Evolutionary conservation across 202 grass and related monocot species (phyloP), one percentile per base, ranked within the genome.

Genomic region (Carex arenaria): DNA sequence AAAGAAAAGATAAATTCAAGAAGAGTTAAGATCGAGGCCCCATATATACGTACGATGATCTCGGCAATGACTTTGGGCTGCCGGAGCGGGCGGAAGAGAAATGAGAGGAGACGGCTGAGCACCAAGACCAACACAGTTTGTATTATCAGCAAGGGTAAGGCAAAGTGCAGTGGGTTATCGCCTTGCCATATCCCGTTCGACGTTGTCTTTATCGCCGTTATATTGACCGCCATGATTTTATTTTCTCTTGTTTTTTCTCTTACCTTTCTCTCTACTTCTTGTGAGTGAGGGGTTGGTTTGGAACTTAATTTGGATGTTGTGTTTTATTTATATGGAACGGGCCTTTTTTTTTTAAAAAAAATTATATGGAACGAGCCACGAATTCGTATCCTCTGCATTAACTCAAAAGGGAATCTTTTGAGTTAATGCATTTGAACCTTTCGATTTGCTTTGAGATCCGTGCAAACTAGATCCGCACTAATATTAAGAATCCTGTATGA

Each of bases 1-100:
- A 10, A 73, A 73, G 1, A 76, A 36, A 55, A 13, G 54, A 56
- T 7, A 76, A 76, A 76, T 62, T 54, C 15, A 55, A 85, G 23
- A 13, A 65, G 8, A 79, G 43, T 20, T 6, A 56, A n/a, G 26
- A 26, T 3, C 2, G 8, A 80, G 54, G 45, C 34, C 17, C 10
- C 64, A 30, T 80, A n/a, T n/a, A n/a, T n/a, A 89, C 87, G 40
- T 80, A 89, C 87, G 14, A 92, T 70, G 72, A 92, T 94, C 93
- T 94, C 93, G 3, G 93, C 93, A 81, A 94, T 90, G 66, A 92
- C 90, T 67, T 94, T 92, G 66, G 93, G 93, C 67, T 94, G 93
- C 0, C 88, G 90, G 38, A 94, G 90, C 0, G 93, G 93, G 0
- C 85, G 86, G 61, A 94, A 85, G 9, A 89, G 53, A 71, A 90